Base-by-base conservation (phyloP, 495 filamentous ascomycete species). In the Xylaria palmicola region DNA sequence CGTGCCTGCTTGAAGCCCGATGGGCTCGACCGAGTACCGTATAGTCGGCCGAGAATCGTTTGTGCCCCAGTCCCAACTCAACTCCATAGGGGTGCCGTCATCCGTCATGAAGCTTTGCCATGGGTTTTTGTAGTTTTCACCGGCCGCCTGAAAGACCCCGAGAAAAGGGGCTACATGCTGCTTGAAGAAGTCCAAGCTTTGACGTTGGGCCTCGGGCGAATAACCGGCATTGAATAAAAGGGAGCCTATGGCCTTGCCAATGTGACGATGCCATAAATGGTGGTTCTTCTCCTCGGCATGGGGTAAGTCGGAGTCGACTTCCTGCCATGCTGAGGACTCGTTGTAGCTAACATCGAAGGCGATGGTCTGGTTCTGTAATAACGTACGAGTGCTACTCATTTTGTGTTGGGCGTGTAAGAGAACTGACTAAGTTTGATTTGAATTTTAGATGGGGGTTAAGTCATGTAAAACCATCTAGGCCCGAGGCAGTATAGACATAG, bases 21-120 rank as follows among this genome's bases (percentile, higher is more conserved):
- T 65, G 8, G 74, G 66, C 51, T 77, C 74, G 17, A 75, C 55
- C 5, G 64, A 64, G 45, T 67, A 76, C 3, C 74, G 69, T 20
- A 76, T 59, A 6, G 45, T 67, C 13, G 56, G 56, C 13, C 15
- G 1, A 8, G 6, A 10, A 19, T 59, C 34, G 19, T n/a, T 32
- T 2, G 56, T 50, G 9, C 56, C 45, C 74, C 72, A 76, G 34
- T 63, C 65, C 72, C 72, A 75, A 56, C 74, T 77, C 26, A 72
- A 59, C 60, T 75, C 74, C 30, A 76, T 63, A 13, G 74, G 74
- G 0, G 61, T 66, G 56, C 64, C 55, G 54, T 76, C 72, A 58
- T 77, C 74, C 1, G 71, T 77, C 71, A 75, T 76, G 60, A 74
- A 77, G 52, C 74, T 75, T 13, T 61, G 44, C 74, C 74, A 77